Base-by-base conservation (phyloP, 345 rosid species). In the Alliaria petiolata region DNA sequence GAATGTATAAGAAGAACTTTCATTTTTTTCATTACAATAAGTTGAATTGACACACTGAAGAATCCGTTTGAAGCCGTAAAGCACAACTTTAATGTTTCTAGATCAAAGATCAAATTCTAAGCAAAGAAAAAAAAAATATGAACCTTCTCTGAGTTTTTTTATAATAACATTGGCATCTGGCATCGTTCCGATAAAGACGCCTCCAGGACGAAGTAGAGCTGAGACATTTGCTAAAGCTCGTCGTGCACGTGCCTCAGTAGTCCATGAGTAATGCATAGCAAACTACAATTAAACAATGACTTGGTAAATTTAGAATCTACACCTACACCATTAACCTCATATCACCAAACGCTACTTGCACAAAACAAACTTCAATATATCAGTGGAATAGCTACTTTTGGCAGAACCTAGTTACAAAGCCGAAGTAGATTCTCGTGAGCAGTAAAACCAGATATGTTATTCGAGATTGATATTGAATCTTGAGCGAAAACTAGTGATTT, bases 181-280 rank as follows among this genome's bases (percentile, higher is more conserved):
- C 99, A 91, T 95, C 36, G 99, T 89, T 74, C 99, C 96, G 8
- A 91, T 87, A 79, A 91, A 89, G 31, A 79, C 84, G 58, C 99
- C 98, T 67, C 99, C 97, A 0, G 99, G 98, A 56, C 96, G 95
- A 76, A 95, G 99, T 70, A 95, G 75, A 69, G 97, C 88, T 31
- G 99, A 91, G 39, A 92, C 87, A 76, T 95, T 95, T 56, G 96
- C 92, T 81, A 95, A 82, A 59, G 99, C 98, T 71, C 92, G 86
- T 15, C 96, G 83, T 42, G 97, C 99, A 49, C 91, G 92, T 62
- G 90, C 88, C 76, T 89, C 98, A 44, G 97, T 89, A 65, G 96
- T 89, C 93, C 98, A 95, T 31, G 99, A 95, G 74, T 95, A 91
- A 76, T 92, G 99, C 87, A 89, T 69, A 53, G 99, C 99, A 81